Evolutionary conservation across 768 basidiomycete species (phyloP), one percentile per base, ranked within the genome.

Genomic region (Jaapia argillacea): DNA sequence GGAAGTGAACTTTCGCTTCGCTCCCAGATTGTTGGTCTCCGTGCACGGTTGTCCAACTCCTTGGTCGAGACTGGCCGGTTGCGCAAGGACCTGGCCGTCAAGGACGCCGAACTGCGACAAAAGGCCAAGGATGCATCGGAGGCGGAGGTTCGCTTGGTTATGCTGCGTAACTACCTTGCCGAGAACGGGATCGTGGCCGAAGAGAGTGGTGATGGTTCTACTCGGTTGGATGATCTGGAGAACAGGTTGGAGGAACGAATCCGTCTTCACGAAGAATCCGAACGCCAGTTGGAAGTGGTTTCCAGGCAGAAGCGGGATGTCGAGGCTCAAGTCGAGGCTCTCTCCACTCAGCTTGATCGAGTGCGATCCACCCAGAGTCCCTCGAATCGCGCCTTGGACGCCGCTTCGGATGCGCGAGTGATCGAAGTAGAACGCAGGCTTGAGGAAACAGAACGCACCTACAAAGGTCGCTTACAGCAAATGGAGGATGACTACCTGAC

Each of bases 401-500:
- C 58, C 46, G 64, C 58, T 51, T 60, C 59, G 7, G 73, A 73
- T 33, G 64, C 66, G 22, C 71, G 79, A 16, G 75, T 73, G 40
- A 67, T 67, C 35, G 85, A 85, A 51, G 71, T 75, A n/a, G 88
- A 92, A 59, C 76, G 72, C 44, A 85, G 79, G 58, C 70, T 88
- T 46, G 81, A 80, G 41, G 86, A 89, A 58, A 78, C 79, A 23
- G 89, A 91, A 58, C 71, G 74, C 46, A 72, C 68, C 48, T 87
- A 90, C 62, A 85, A 85, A 61, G 69, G 76, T 20, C 78, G 85
- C 45, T 74, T 93, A 65, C 77, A 81, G 53, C 86, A 92, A 58
- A 78, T 98, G 63, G 93, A 98, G 63, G 79, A 86, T 38, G 94
- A 97, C 55, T 98, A 99, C 61, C 86, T 92, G 55, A 78, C 93